phyloP scores from a whole-genome alignment of 2,329 filamentous ascomycete genomes.

The Pseudocercospora eumusae region DNA sequence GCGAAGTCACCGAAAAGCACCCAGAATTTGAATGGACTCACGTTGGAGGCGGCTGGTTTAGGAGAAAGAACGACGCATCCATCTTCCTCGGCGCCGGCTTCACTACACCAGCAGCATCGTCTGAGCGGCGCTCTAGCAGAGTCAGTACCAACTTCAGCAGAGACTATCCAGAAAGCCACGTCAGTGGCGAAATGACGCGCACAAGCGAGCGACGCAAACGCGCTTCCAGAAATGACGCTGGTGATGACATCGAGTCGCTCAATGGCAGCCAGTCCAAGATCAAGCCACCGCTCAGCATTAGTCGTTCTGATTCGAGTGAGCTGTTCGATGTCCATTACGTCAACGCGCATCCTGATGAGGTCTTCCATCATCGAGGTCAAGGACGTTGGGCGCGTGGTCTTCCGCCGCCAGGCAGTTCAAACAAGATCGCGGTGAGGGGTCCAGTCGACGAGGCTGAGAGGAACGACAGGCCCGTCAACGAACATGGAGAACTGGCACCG shows the following conservation, averaged over 20 bases:
- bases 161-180: slow-evolving; percentile 23
- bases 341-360: slow-evolving; percentile 31
- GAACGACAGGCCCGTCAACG: slow-evolving; percentile 25
- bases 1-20: slow-evolving; percentile 18
- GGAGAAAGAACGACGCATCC: slow-evolving; percentile 23
- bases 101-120: slow-evolving; percentile 21
- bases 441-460: slow-evolving; percentile 25
- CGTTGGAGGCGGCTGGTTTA: slow-evolving; percentile 30
- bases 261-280: slow-evolving; percentile 18
- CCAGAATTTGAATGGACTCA: slow-evolving; percentile 29
- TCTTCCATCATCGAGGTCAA: slow-evolving; percentile 34
- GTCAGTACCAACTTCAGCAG: slow-evolving; percentile 22
- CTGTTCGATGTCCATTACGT: slow-evolving; percentile 32
- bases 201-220: slow-evolving; percentile 21
- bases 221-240: slow-evolving; percentile 19
- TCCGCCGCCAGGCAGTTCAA: slow-evolving; percentile 31
- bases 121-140: slow-evolving; percentile 28
- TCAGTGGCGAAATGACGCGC: slow-evolving; percentile 25
- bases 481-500: slow-evolving; percentile 24
- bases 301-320: slow-evolving; percentile 20
- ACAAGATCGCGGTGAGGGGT: slow-evolving; percentile 37
- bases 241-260: slow-evolving; percentile 11
- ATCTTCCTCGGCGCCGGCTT: slow-evolving; percentile 12
- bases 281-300: slow-evolving; percentile 9
- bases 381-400: slow-evolving; percentile 33